A percentile compares a stretch with the other conserved stretches of the same genome.
Conservation (phyloP, 179 eudicot species). For the Beta corolliflora region DNA sequence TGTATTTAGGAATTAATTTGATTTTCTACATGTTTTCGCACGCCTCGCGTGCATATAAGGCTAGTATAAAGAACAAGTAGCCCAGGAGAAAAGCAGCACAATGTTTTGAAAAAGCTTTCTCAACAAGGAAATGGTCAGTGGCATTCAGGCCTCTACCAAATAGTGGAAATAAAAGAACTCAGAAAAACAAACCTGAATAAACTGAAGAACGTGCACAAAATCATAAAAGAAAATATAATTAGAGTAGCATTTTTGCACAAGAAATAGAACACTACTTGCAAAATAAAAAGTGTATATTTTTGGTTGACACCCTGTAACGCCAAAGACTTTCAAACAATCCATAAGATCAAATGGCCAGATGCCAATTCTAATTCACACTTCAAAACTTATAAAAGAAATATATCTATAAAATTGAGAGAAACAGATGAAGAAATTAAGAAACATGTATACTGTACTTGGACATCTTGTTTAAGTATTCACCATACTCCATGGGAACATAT, state of each 20-base stretch:
- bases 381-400: background rate
- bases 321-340: background rate
- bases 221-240: background rate
- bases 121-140: background rate
- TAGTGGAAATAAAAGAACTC: background rate
- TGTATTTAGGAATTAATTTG: too few relatives aligned
- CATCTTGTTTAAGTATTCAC: constrained; percentile 61
- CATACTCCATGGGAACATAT: constrained; percentile 67
- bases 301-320: background rate
- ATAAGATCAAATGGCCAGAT: background rate
- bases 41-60: too few relatives aligned
- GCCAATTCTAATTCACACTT: too few relatives aligned
- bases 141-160: background rate
- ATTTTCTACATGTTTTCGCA: too few relatives aligned
- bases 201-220: background rate
- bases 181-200: background rate
- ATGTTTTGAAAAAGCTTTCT: background rate
- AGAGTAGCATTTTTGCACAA: background rate
- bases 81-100: background rate
- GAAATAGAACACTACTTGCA: background rate
- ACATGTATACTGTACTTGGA: constrained; percentile 48
- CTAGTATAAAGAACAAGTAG: background rate
- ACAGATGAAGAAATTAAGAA: background rate
- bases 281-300: background rate
- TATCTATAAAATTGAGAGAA: background rate